phyloP scores from a whole-genome alignment of 1,284 basidiomycete species.

The Fomitopsis betulina region DNA sequence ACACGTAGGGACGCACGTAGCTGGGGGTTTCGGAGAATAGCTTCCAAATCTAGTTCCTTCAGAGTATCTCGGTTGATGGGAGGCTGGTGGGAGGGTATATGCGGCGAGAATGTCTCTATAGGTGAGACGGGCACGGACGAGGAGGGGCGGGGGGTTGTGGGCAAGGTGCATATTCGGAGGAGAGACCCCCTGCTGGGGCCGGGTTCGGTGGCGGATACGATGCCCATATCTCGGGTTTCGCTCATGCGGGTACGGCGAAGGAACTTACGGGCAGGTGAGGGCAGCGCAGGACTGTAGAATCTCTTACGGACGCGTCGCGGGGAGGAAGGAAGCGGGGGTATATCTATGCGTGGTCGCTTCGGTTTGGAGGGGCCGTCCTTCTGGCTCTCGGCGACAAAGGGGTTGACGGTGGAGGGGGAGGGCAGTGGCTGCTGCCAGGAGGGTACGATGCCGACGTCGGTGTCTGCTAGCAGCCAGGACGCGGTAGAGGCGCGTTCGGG shows the following conservation, averaged over 20 bases:
- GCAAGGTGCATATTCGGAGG: conserved; percentile 26
- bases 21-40: conserved; percentile 86
- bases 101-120: conserved; percentile 50
- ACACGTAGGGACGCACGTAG: conserved; percentile 57
- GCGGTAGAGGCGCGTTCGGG: conserved; percentile 20
- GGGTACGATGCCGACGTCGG: conserved; percentile 15
- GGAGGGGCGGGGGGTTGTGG: conserved; percentile 17
- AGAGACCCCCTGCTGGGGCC: conserved; percentile 35
- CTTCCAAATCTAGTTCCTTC: conserved; percentile 80
- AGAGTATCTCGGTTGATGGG: conserved; percentile 82
- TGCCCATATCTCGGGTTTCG: conserved; percentile 48
- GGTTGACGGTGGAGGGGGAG: conserved; percentile 19
- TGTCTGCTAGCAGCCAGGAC: conserved; percentile 21
- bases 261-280: conserved; percentile 15
- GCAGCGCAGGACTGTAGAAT: conserved; percentile 11
- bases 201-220: conserved; percentile 42
- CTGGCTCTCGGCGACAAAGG: conserved; percentile 13
- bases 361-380: conserved; percentile 27
- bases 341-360: conserved; percentile 35
- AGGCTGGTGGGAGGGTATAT: conserved; percentile 68
- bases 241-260: conserved; percentile 32
- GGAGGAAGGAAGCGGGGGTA: conserved; percentile 18
- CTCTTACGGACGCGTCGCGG: conserved; percentile 22
- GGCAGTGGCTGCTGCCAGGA: conserved; percentile 16
- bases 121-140: conserved; percentile 29